phyloP scores from a whole-genome alignment of 148 eudicot genomes.

The Vaccinium vitisidaea region DNA sequence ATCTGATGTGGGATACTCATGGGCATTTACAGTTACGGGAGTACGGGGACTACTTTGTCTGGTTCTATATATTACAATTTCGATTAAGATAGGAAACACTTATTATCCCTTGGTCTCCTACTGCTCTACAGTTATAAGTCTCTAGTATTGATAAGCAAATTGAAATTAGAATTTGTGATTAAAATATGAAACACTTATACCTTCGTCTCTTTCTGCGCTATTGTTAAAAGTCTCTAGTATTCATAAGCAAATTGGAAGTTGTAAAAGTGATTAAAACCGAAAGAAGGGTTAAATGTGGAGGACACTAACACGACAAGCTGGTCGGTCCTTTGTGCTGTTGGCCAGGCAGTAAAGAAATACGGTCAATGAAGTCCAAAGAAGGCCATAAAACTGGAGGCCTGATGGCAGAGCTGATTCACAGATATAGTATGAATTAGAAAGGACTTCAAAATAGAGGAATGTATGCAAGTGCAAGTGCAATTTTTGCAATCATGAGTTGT shows the following conservation, averaged over 20 bases:
- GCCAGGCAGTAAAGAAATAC: background rate
- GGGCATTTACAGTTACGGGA: background rate
- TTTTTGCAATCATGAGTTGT: background rate
- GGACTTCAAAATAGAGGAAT: background rate
- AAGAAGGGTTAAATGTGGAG: background rate
- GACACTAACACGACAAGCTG: background rate
- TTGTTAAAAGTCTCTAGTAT: background rate
- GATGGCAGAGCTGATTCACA: background rate
- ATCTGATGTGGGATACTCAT: background rate
- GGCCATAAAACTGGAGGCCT: background rate
- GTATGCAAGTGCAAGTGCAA: background rate
- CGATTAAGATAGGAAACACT: background rate
- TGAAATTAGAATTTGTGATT: background rate
- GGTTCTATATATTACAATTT: background rate
- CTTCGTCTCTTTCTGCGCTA: background rate
- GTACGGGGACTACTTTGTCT: background rate
- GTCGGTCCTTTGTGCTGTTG: background rate
- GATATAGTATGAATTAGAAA: background rate
- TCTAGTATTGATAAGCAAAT: background rate
- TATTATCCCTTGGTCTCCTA: background rate
- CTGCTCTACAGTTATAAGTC: background rate
- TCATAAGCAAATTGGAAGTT: background rate
- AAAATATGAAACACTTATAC: background rate
- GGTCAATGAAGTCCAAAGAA: slow-evolving; percentile 2
- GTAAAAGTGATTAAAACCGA: background rate